Conservation (phyloP, 768 basidiomycete genomes). For the Tricholomella constricta region DNA sequence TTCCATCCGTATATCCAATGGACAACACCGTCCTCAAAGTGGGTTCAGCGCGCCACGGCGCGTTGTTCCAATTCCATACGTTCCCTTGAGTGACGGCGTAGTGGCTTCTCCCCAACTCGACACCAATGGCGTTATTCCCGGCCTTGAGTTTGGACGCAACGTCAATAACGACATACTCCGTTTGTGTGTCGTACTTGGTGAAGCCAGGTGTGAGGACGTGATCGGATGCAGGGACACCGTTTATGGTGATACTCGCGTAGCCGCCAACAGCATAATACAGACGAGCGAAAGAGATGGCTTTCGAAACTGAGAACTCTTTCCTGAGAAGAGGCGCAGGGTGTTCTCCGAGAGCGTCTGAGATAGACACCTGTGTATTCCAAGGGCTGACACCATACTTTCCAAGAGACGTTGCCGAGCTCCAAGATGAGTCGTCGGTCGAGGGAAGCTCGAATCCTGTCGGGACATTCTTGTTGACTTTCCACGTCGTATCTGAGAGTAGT, state of each 20-base stretch:
- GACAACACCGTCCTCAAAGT: conserved; percentile 24
- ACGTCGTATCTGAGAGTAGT: conserved; percentile 24
- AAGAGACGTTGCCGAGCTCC: conserved; percentile 20
- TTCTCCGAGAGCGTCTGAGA: conserved; percentile 26
- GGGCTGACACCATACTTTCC: conserved; percentile 24
- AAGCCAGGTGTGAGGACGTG: conserved; percentile 30
- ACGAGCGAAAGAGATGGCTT: conserved; percentile 24
- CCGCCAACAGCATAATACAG: conserved; percentile 32
- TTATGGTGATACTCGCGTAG: conserved; percentile 29
- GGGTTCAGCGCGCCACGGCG: conserved; percentile 33
- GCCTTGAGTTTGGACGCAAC: conserved; percentile 19
- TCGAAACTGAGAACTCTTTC: conserved; percentile 21
- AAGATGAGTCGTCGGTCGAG: conserved; percentile 22
- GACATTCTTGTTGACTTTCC: conserved; percentile 21
- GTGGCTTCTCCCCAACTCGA: conserved; percentile 29
- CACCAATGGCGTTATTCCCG: conserved; percentile 24
- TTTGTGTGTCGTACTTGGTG: conserved; percentile 30
- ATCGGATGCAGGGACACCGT: conserved; percentile 27
- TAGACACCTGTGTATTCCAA: conserved; percentile 23
- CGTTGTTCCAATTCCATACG: conserved; percentile 33
- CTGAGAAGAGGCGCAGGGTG: conserved; percentile 32
- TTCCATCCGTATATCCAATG: conserved; percentile 29
- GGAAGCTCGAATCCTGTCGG: conserved; percentile 22
- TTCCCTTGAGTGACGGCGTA: conserved; percentile 31
- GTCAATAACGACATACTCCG: conserved; percentile 29